These are phyloP conservation scores for Colletotrichum cereale DNA, from an alignment of 2,329 filamentous ascomycete species.

Conservation along the genomic window DNA sequence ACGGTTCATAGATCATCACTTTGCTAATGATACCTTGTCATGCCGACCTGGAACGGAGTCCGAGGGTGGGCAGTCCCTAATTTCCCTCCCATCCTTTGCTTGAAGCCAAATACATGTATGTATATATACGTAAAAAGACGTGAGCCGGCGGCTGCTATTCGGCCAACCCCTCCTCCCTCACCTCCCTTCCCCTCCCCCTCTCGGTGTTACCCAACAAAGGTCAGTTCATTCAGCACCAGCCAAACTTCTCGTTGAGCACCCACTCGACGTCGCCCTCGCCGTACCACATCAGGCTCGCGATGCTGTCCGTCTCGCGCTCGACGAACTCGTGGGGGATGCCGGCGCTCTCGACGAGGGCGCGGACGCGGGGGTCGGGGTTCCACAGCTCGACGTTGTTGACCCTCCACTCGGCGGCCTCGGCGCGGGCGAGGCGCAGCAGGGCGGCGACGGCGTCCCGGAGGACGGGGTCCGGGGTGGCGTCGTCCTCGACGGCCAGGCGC, in stretches of 20 bases:
- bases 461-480: conserved; percentile 54
- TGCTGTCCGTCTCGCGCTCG: conserved; percentile 73
- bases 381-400: conserved; percentile 81
- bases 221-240: conserved; percentile 75
- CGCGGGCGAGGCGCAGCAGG: conserved; percentile 75
- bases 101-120: conserved; percentile 8
- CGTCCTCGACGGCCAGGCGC: conserved; percentile 75
- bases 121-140: background rate
- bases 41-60: conserved; percentile 27
- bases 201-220: no score
- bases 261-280: conserved; percentile 74
- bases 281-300: conserved; percentile 80
- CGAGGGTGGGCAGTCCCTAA: background rate
- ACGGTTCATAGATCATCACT: conserved; percentile 41
- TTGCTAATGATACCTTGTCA: conserved; percentile 43
- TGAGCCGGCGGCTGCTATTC: background rate
- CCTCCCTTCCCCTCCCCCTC: no score
- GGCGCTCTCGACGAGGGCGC: conserved; percentile 59
- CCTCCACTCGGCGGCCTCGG: conserved; percentile 78
- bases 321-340: conserved; percentile 64
- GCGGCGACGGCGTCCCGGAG: conserved; percentile 68
- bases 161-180: no score
- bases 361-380: conserved; percentile 77
- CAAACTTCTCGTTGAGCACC: conserved; percentile 83
- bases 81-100: conserved; percentile 7